A percentile compares a stretch with the other conserved stretches of the same genome.
Conservation (phyloP, 148 eudicot genomes). For the Euryodendron excelsum region DNA sequence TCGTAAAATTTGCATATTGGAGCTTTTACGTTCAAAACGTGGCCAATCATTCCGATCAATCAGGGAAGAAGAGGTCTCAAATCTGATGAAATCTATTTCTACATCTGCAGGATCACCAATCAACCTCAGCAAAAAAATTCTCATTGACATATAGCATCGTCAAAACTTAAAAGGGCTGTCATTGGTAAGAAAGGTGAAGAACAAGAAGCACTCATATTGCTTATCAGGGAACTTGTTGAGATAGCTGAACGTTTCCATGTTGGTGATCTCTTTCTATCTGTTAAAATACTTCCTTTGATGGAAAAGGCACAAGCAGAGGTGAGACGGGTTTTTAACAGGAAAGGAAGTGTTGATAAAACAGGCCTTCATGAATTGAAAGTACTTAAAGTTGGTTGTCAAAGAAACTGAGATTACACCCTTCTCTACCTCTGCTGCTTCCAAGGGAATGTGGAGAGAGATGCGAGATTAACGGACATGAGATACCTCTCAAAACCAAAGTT, state of each 20-base stretch:
- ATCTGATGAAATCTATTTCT: no score
- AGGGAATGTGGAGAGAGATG: slow-evolving; percentile 24
- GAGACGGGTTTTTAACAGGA: slow-evolving; percentile 13
- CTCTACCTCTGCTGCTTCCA: slow-evolving; percentile 29
- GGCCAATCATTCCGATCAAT: slow-evolving; percentile 24
- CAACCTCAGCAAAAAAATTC: no score
- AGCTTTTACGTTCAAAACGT: slow-evolving; percentile 16
- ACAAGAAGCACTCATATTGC: slow-evolving; percentile 12
- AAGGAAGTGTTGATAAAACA: slow-evolving; percentile 17
- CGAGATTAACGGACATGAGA: slow-evolving; percentile 24
- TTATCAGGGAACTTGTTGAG: not conserved
- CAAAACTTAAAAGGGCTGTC: slow-evolving; percentile 20
- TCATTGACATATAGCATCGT: slow-evolving; percentile 1
- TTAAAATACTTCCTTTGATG: no score
- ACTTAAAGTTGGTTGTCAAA: no score
- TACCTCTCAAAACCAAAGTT: slow-evolving; percentile 21
- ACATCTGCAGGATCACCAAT: no score
- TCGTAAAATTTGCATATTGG: no score
- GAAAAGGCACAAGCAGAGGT: slow-evolving; percentile 35
- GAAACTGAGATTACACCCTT: no score
- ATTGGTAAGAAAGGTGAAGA: slow-evolving; percentile 22
- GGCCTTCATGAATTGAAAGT: no score
- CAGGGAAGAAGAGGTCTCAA: slow-evolving; percentile 22
- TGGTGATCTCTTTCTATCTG: no score
- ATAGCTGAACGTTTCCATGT: slow-evolving; percentile 20